phyloP scores from a whole-genome alignment of 2,329 filamentous ascomycete genomes.

The Penicillium sp. region DNA sequence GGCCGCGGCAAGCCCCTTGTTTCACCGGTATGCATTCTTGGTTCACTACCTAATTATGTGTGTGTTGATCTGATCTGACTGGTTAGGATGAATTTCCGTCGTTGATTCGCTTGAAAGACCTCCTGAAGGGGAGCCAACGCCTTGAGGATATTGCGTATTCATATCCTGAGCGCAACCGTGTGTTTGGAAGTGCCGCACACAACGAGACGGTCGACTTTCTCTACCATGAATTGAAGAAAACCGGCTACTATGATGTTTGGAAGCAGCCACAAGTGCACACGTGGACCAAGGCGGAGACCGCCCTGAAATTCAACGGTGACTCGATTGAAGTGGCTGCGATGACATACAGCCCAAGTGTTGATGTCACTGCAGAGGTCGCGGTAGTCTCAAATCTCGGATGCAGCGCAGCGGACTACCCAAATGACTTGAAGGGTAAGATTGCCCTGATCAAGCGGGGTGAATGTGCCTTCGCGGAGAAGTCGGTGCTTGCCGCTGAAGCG shows the following conservation, averaged over 20 bases:
- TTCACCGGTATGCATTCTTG: slow-evolving; percentile 13
- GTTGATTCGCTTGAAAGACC: slow-evolving; percentile 56
- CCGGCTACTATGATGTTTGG: slow-evolving; percentile 39
- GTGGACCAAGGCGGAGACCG: slow-evolving; percentile 62
- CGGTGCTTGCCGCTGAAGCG: slow-evolving; percentile 65
- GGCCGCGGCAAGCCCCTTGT: slow-evolving; percentile 16
- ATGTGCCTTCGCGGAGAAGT: slow-evolving; percentile 73
- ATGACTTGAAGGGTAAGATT: slow-evolving; percentile 61
- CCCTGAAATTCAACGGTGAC: slow-evolving; percentile 59
- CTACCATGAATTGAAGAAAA: slow-evolving; percentile 53
- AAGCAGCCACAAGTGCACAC: slow-evolving; percentile 65
- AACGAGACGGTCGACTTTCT: slow-evolving; percentile 66
- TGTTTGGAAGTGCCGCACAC: slow-evolving; percentile 55
- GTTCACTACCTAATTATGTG: neutral
- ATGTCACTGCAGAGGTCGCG: slow-evolving; percentile 50
- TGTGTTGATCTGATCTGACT: neutral
- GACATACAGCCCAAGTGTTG: slow-evolving; percentile 61
- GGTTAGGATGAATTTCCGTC: slow-evolving; percentile 22
- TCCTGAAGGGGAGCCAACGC: slow-evolving; percentile 61
- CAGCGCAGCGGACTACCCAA: slow-evolving; percentile 63
- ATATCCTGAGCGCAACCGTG: slow-evolving; percentile 33
- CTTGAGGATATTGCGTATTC: slow-evolving; percentile 46
- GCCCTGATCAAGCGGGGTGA: slow-evolving; percentile 70
- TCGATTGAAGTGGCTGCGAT: slow-evolving; percentile 57
- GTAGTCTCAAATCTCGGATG: slow-evolving; percentile 66